Percentiles rank a stretch among this genome's conserved stretches.
These are phyloP conservation scores for Millerago galiae DNA, from an alignment of 805 yeast species.

Conservation along the genomic window DNA sequence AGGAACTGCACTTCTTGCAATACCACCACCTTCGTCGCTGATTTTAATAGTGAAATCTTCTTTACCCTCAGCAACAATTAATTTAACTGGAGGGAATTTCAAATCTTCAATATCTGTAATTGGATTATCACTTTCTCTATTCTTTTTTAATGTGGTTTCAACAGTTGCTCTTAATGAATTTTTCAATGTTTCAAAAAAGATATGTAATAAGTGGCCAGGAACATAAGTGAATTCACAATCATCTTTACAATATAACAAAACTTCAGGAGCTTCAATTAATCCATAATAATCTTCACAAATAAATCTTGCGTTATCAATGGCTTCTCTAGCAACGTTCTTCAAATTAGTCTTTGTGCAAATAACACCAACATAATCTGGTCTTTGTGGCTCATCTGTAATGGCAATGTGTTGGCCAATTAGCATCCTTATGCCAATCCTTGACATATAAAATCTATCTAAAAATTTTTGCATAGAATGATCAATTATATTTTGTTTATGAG, in stretches of 20 bases:
- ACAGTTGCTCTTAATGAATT: slow-evolving; percentile 86
- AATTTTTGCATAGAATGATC: slow-evolving; percentile 74
- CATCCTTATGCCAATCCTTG: slow-evolving; percentile 89
- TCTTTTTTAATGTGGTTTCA: slow-evolving; percentile 61
- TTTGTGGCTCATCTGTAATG: slow-evolving; percentile 58
- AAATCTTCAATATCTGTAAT: slow-evolving; percentile 47
- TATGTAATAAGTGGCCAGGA: slow-evolving; percentile 88
- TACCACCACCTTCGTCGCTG: slow-evolving; percentile 93
- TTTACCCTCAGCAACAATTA: slow-evolving; percentile 80
- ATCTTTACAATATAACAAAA: slow-evolving; percentile 57
- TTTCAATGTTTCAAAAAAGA: slow-evolving; percentile 83
- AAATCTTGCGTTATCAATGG: slow-evolving; percentile 83
- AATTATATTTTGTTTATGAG: slow-evolving; percentile 40
- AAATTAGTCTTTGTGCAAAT: slow-evolving; percentile 82
- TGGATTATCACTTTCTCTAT: slow-evolving; percentile 34
- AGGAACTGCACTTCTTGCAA: slow-evolving; percentile 77
- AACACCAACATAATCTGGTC: slow-evolving; percentile 77
- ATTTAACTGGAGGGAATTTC: slow-evolving; percentile 75
- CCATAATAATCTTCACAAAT: slow-evolving; percentile 92
- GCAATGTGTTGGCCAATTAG: slow-evolving; percentile 93
- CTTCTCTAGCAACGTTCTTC: slow-evolving; percentile 77
- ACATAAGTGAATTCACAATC: slow-evolving; percentile 84
- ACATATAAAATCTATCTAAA: slow-evolving; percentile 82
- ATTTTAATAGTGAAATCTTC: slow-evolving; percentile 89
- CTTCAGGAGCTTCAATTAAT: slow-evolving; percentile 78